Conservation (phyloP, 2,329 filamentous ascomycete species). For the Fusarium palustre region DNA sequence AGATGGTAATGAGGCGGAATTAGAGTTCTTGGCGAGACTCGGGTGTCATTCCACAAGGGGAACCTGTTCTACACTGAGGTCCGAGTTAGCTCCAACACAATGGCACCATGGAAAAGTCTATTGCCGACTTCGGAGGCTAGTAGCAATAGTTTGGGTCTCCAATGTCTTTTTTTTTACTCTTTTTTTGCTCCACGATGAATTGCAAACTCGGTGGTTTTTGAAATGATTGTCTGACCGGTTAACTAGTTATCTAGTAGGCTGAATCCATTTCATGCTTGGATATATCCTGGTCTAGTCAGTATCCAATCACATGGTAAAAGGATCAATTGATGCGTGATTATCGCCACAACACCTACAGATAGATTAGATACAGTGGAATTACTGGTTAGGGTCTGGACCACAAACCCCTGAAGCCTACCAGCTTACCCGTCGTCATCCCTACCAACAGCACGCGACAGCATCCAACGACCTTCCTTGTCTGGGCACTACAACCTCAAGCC, state of each 20-base stretch:
- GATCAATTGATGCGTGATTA: not conserved
- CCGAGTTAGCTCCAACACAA: slow-evolving; percentile 8
- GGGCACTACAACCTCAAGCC: not conserved
- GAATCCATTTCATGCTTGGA: not conserved
- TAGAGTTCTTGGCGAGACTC: slow-evolving; percentile 1
- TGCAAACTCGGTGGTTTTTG: not conserved
- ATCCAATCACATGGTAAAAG: slow-evolving; percentile 4
- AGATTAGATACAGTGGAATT: not conserved
- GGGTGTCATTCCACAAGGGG: slow-evolving; percentile 22
- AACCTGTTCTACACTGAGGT: slow-evolving; percentile 1
- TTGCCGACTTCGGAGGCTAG: slow-evolving; percentile 3
- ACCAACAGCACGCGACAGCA: slow-evolving; percentile 15
- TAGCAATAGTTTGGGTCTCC: not conserved
- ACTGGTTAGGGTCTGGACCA: slow-evolving; percentile 14
- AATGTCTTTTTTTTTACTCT: not conserved
- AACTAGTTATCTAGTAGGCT: no score
- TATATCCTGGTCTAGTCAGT: rapidly evolving
- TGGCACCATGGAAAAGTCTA: slow-evolving; percentile 17
- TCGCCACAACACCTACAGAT: not conserved
- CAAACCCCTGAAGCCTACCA: not conserved
- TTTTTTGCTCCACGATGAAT: not conserved
- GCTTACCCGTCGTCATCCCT: not conserved
- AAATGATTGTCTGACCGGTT: not conserved
- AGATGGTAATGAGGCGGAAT: slow-evolving; percentile 8
- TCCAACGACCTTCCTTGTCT: slow-evolving; percentile 22